These are phyloP conservation scores for Fusarium sp. DNA, from an alignment of 2,329 filamentous ascomycete species.

Conservation along the genomic window DNA sequence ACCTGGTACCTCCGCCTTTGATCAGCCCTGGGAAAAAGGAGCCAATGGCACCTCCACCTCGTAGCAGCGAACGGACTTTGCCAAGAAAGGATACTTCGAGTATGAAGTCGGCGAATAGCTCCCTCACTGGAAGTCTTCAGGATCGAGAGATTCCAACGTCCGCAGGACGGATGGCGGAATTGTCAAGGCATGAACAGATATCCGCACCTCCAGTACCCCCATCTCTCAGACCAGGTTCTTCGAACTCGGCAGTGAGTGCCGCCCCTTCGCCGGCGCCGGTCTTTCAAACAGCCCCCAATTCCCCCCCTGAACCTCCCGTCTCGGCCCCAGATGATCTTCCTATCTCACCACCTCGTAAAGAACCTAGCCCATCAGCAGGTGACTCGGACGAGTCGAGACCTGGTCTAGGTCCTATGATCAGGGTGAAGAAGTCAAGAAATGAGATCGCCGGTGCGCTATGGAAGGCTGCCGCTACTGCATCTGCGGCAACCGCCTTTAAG, in stretches of 20 bases:
- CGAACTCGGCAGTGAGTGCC: constrained; percentile 42
- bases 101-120: constrained; percentile 38
- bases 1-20: constrained; percentile 69
- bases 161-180: constrained; percentile 32
- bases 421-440: constrained; percentile 77
- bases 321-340: neutral
- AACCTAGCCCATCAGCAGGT: constrained; percentile 11
- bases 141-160: constrained; percentile 48
- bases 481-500: constrained; percentile 74
- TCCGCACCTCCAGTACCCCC: constrained; percentile 34
- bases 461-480: constrained; percentile 73
- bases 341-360: constrained; percentile 35
- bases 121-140: constrained; percentile 48
- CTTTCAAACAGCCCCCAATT: constrained; percentile 42
- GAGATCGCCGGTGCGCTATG: constrained; percentile 82
- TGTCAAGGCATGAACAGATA: constrained; percentile 31
- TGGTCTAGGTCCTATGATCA: constrained; percentile 87
- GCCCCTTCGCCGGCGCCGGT: constrained; percentile 19
- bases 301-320: constrained; percentile 44
- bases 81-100: constrained; percentile 58
- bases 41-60: constrained; percentile 60
- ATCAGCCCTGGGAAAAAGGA: constrained; percentile 64
- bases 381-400: constrained; percentile 35
- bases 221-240: constrained; percentile 38
- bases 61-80: constrained; percentile 63